These are phyloP conservation scores for Serendipita sp. DNA, from an alignment of 1,284 basidiomycete species.

Conservation along the genomic window DNA sequence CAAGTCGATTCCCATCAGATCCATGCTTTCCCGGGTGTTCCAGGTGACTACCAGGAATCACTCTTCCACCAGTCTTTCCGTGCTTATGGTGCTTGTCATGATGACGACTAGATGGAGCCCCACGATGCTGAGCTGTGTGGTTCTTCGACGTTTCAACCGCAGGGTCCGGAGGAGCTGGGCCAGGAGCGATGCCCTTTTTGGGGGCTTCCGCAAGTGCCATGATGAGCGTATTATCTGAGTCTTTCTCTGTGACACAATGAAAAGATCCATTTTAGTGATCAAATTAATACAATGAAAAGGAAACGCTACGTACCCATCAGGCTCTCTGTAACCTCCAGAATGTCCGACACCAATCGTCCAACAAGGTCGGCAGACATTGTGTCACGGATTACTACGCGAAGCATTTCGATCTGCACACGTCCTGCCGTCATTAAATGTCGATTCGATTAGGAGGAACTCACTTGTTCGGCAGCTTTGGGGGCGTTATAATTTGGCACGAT, in stretches of 20 bases:
- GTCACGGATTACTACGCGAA: slow-evolving; percentile 78
- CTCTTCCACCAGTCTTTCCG: not conserved
- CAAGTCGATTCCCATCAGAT: not conserved
- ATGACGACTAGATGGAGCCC: not conserved
- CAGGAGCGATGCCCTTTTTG: not conserved
- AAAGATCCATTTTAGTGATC: not conserved
- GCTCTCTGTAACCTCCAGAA: slow-evolving; percentile 48
- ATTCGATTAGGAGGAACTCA: not conserved
- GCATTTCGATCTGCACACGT: slow-evolving; percentile 51
- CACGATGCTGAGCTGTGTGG: slow-evolving; percentile 1
- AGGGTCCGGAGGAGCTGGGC: not conserved
- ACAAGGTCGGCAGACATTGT: slow-evolving; percentile 52
- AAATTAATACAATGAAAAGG: not conserved
- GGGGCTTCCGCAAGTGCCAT: not conserved
- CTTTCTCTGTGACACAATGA: not conserved
- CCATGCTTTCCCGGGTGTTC: not conserved
- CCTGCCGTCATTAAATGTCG: no score
- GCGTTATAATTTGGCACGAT: slow-evolving; percentile 76
- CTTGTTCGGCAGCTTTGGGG: slow-evolving; percentile 2
- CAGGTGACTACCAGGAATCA: no score
- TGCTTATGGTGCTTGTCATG: not conserved
- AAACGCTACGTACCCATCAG: slow-evolving; percentile 20
- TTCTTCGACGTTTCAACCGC: not conserved
- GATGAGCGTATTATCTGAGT: not conserved
- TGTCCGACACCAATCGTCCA: slow-evolving; percentile 46